Percentiles rank a stretch among this genome's conserved stretches.
phyloP scores from a whole-genome alignment of 345 rosid species.

The Eucalyptus rudis region DNA sequence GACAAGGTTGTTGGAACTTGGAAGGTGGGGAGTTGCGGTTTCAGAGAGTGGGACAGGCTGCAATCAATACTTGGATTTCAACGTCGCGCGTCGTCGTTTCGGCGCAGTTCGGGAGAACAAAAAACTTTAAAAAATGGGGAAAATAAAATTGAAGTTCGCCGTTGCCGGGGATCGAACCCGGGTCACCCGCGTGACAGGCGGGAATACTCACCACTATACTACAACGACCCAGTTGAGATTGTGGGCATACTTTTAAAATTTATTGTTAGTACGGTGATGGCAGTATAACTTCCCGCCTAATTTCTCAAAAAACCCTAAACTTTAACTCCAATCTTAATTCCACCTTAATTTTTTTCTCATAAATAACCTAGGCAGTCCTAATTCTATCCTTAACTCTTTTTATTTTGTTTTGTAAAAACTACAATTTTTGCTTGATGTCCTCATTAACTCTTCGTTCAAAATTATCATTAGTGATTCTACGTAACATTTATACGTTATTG shows the following conservation, averaged over 20 bases:
- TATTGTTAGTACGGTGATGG: fast-evolving
- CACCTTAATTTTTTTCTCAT: not conserved
- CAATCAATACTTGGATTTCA: not conserved
- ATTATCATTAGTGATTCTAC: too few species aligned
- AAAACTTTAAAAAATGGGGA: not conserved
- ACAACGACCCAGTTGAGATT: conserved; percentile 21
- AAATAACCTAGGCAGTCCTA: fast-evolving
- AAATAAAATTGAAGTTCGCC: conserved; percentile 6
- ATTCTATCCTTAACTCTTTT: not conserved
- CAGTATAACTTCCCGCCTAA: too few species aligned
- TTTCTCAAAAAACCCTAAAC: not conserved
- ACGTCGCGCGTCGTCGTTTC: not conserved
- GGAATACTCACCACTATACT: conserved; percentile 95
- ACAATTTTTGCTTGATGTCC: not conserved
- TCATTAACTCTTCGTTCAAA: not conserved
- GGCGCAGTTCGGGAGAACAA: not conserved
- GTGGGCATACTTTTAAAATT: fast-evolving
- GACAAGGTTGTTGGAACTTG: not conserved
- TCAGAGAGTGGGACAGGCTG: not conserved
- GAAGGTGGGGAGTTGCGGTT: not conserved
- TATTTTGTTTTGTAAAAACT: not conserved
- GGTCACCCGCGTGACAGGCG: conserved; percentile 97
- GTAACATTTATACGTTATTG: fast-evolving
- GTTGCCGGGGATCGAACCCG: conserved; percentile 98
- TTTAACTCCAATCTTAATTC: not conserved